These are phyloP conservation scores for Euphorbia peplus DNA, from an alignment of 345 rosid species.

Conservation along the genomic window DNA sequence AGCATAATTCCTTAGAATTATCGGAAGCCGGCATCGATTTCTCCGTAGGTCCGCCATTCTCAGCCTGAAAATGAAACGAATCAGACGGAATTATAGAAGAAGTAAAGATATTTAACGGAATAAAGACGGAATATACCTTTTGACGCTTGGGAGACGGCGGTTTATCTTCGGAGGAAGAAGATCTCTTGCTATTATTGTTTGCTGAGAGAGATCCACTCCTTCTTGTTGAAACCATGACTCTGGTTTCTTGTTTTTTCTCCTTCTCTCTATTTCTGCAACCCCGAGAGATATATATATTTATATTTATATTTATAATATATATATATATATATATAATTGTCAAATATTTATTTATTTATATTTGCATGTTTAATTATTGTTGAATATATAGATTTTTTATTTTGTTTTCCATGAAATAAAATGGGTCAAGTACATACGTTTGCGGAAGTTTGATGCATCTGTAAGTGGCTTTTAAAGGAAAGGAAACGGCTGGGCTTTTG, in stretches of 20 bases:
- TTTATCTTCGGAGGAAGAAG: conserved; percentile 25
- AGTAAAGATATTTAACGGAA: too few species aligned
- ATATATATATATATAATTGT: neutral
- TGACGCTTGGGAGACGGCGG: conserved; percentile 69
- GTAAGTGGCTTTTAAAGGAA: neutral
- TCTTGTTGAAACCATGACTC: conserved; percentile 84
- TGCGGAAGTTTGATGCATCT: conserved; percentile 4
- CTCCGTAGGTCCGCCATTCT: conserved; percentile 48
- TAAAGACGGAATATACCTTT: conserved; percentile 45
- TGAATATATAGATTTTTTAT: neutral
- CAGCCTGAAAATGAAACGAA: conserved; percentile 42
- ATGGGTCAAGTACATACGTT: too few species aligned
- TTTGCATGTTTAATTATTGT: neutral
- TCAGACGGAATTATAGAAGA: too few species aligned
- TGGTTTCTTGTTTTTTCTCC: conserved; percentile 19
- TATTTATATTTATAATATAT: neutral
- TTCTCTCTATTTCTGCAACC: conserved; percentile 19
- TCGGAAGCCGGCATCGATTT: conserved; percentile 47
- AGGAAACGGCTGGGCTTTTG: neutral
- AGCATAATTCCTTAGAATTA: conserved; percentile 52
- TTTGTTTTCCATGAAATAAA: too few species aligned
- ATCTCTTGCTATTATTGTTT: conserved; percentile 39
- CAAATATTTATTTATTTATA: neutral
- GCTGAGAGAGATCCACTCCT: conserved; percentile 82
- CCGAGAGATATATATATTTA: conserved; percentile 1